Conservation (phyloP, 208 protist species). For the Acanthamoeba lenticulata region DNA sequence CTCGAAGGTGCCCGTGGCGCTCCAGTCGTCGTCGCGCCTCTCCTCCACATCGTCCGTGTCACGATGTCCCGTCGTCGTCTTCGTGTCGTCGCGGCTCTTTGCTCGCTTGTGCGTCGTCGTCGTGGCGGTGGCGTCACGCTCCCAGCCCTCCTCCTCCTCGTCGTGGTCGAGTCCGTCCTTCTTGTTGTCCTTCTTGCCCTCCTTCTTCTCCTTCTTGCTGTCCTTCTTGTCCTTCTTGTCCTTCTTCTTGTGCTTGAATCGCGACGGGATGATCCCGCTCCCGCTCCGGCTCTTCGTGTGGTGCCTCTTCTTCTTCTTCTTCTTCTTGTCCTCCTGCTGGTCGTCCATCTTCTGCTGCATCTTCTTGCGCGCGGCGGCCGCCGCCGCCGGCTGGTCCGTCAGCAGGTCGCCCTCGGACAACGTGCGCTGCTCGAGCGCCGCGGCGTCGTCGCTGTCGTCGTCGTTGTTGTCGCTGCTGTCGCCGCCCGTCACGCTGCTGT, state of each 20-base stretch:
- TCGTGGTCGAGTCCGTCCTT: background rate
- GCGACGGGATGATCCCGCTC: background rate
- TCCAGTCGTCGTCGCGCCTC: background rate
- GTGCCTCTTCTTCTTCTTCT: too few relatives aligned
- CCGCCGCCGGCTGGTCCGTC: too few relatives aligned
- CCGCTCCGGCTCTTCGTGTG: too few relatives aligned
- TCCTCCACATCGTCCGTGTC: background rate
- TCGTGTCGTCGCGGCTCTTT: background rate
- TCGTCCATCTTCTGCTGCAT: background rate
- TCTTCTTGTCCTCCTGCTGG: too few relatives aligned
- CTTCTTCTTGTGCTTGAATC: background rate
- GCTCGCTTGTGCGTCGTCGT: background rate
- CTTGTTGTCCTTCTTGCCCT: background rate
- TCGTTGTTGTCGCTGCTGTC: too few relatives aligned
- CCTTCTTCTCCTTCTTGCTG: background rate
- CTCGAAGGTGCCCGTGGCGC: too few relatives aligned
- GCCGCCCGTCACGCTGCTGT: too few relatives aligned
- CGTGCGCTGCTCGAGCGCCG: background rate
- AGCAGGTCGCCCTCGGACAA: background rate
- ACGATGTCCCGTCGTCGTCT: background rate
- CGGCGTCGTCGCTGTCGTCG: too few relatives aligned
- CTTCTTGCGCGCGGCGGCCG: background rate
- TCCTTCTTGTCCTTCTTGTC: background rate
- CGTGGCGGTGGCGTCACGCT: background rate
- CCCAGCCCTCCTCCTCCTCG: background rate